These are phyloP conservation scores for Mycena amicta DNA, from an alignment of 768 basidiomycete species.

Conservation along the genomic window DNA sequence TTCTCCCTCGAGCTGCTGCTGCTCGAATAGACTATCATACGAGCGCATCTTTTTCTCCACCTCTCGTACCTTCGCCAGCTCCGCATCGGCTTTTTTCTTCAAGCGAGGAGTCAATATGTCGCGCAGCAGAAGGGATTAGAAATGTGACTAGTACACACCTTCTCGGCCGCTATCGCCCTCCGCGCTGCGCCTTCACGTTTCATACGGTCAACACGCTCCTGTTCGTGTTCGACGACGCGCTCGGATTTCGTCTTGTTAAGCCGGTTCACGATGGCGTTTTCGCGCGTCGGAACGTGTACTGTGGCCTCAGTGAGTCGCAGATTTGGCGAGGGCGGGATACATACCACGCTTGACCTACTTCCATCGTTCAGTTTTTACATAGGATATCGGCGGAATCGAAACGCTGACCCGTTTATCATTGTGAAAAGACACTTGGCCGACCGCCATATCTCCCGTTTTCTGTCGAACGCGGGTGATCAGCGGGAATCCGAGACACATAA, in stretches of 20 bases:
- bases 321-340: conserved; percentile 4
- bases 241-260: conserved; percentile 92
- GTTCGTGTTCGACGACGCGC: conserved; percentile 86
- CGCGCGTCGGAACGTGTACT: conserved; percentile 81
- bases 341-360: conserved; percentile 88
- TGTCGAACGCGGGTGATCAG: conserved; percentile 30
- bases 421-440: conserved; percentile 95
- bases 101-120: neutral
- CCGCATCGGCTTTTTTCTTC: conserved; percentile 80
- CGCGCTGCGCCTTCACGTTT: conserved; percentile 73
- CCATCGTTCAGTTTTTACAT: too few species aligned
- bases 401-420: conserved; percentile 75
- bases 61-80: conserved; percentile 73
- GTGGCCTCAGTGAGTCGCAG: conserved; percentile 1
- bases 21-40: conserved; percentile 69
- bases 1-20: conserved; percentile 49
- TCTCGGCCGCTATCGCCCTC: conserved; percentile 63
- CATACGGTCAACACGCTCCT: conserved; percentile 79
- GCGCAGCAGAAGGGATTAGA: neutral
- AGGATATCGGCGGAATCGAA: neutral
- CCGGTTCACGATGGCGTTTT: conserved; percentile 89
- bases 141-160: conserved; percentile 44
- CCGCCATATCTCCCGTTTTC: conserved; percentile 99
- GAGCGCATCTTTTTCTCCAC: conserved; percentile 87
- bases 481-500: neutral